These are phyloP conservation scores for Purpureocillium lavendulum DNA, from an alignment of 2,329 filamentous ascomycete species.

Conservation along the genomic window DNA sequence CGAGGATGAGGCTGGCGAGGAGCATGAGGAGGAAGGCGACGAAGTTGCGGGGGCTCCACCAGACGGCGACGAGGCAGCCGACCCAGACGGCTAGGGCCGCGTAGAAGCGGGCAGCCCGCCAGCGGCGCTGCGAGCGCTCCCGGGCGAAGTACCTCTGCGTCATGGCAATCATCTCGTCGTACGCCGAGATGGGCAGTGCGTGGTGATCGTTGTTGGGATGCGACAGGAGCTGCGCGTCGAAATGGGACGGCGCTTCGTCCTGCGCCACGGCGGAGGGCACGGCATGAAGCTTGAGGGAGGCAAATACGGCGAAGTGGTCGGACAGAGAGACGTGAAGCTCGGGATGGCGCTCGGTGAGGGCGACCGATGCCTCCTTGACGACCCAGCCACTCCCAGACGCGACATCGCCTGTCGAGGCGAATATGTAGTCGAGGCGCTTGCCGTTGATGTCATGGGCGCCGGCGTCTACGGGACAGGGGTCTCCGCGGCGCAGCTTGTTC, in stretches of 20 bases:
- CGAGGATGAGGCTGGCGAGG: conserved; percentile 68
- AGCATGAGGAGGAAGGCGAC: conserved; percentile 75
- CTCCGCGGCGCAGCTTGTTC: conserved; percentile 55
- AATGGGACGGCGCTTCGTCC: conserved; percentile 11
- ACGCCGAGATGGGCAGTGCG: conserved; percentile 19
- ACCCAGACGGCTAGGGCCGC: conserved; percentile 58
- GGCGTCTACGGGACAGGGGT: conserved; percentile 49
- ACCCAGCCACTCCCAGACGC: conserved; percentile 46
- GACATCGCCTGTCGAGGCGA: conserved; percentile 52
- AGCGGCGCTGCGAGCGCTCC: conserved; percentile 62
- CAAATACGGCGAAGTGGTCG: conserved; percentile 89
- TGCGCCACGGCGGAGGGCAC: conserved; percentile 13
- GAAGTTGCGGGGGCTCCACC: conserved; percentile 73
- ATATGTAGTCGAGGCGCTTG: conserved; percentile 94
- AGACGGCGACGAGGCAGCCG: conserved; percentile 71
- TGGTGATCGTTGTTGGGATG: conserved; percentile 10
- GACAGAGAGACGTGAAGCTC: conserved; percentile 77
- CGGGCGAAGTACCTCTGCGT: conserved; percentile 60
- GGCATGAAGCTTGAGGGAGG: conserved; percentile 53
- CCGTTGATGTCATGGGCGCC: conserved; percentile 62
- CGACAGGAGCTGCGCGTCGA: conserved; percentile 23
- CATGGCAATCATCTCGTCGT: conserved; percentile 64
- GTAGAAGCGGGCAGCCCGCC: conserved; percentile 68
- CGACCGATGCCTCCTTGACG: conserved; percentile 62
- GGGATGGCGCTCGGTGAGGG: conserved; percentile 76